These are phyloP conservation scores for Peniophora sp. DNA, from an alignment of 1,284 basidiomycete genomes.

Conservation along the genomic window DNA sequence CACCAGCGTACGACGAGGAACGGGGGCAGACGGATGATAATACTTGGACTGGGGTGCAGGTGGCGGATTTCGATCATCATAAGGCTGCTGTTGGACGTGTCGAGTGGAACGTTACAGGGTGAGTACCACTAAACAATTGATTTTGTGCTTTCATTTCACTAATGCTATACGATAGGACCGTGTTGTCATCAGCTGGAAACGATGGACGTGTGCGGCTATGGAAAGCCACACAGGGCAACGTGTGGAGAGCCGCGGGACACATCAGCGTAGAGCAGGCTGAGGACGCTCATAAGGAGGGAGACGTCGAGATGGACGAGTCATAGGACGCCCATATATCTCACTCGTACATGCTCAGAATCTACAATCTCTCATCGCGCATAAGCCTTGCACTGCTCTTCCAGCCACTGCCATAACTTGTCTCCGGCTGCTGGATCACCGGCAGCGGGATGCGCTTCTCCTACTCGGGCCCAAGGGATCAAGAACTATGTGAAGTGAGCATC, in stretches of 20 bases:
- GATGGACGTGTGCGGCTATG: constrained; percentile 85
- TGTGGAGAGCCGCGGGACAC: constrained; percentile 73
- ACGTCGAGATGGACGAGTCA: constrained; percentile 28
- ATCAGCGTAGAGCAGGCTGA: constrained; percentile 70
- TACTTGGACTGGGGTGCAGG: constrained; percentile 65
- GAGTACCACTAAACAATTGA: constrained; percentile 15
- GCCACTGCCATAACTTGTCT: constrained; percentile 26
- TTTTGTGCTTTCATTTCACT: too few relatives aligned
- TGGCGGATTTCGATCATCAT: constrained; percentile 84
- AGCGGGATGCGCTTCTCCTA: constrained; percentile 11
- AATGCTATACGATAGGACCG: constrained; percentile 46
- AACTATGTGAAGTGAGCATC: constrained; percentile 15
- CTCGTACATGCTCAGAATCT: too few relatives aligned
- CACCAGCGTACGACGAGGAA: constrained; percentile 32
- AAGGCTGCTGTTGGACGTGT: constrained; percentile 68
- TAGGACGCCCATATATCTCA: too few relatives aligned
- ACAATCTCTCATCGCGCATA: too few relatives aligned
- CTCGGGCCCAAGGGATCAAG: constrained; percentile 29
- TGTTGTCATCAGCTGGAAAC: constrained; percentile 83
- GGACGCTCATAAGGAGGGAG: constrained; percentile 34
- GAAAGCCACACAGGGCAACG: constrained; percentile 73
- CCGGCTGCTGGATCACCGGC: constrained; percentile 21
- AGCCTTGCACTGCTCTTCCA: constrained; percentile 25
- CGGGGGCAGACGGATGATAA: constrained; percentile 35
- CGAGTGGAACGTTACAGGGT: constrained; percentile 89